These are phyloP conservation scores for Exophiala oligosperma DNA, from an alignment of 2,329 filamentous ascomycete species.

Conservation along the genomic window DNA sequence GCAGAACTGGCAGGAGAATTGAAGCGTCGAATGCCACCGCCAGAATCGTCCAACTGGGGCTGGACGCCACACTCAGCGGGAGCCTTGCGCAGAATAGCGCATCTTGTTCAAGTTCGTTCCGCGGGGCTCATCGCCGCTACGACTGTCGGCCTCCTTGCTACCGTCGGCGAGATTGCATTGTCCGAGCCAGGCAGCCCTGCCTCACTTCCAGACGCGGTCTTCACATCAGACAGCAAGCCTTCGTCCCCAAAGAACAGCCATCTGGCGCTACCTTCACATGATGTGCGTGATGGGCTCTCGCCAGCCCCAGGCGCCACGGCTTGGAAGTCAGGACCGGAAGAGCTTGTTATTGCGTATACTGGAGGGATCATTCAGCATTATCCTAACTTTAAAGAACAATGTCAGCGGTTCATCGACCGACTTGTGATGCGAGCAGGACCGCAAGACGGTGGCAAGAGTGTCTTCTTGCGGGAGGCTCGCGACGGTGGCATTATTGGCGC, in stretches of 20 bases:
- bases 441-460: constrained; percentile 48
- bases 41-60: constrained; percentile 49
- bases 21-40: constrained; percentile 55
- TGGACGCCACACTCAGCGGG: constrained; percentile 65
- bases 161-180: constrained; percentile 63
- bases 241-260: constrained; percentile 19
- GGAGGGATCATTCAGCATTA: constrained; percentile 80
- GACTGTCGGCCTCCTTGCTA: constrained; percentile 67
- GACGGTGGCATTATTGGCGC: constrained; percentile 58
- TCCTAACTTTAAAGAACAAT: constrained; percentile 69
- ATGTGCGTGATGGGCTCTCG: constrained; percentile 18
- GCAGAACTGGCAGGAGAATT: constrained; percentile 47
- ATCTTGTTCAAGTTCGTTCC: constrained; percentile 69
- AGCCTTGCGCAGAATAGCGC: constrained; percentile 65
- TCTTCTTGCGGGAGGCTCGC: constrained; percentile 53
- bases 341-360: constrained; percentile 75
- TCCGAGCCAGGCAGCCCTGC: constrained; percentile 22
- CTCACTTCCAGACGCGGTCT: constrained; percentile 14
- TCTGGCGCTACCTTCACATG: constrained; percentile 5
- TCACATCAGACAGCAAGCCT: constrained; percentile 20
- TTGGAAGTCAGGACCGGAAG: constrained; percentile 45
- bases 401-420: constrained; percentile 66
- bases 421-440: constrained; percentile 49
- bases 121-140: constrained; percentile 73
- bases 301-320: constrained; percentile 28